Conservation (phyloP, 805 yeast genomes). For the Ogataea philodendri region DNA sequence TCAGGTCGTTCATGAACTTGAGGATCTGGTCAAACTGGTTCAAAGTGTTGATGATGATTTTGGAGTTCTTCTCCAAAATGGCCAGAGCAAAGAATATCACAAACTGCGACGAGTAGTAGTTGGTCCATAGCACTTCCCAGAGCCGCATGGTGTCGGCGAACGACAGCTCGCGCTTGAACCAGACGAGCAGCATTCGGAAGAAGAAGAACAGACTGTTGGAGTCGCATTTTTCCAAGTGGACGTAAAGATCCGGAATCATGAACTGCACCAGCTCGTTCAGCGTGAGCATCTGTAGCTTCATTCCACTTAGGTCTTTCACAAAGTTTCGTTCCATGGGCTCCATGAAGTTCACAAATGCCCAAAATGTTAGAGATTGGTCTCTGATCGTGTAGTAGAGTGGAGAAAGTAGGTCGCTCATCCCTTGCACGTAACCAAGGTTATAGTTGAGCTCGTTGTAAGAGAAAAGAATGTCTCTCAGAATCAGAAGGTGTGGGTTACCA, state of each 20-base stretch:
- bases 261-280: conserved; percentile 84
- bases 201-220: conserved; percentile 89
- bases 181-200: conserved; percentile 90
- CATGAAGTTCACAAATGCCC: conserved; percentile 89
- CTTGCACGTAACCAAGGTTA: conserved; percentile 93
- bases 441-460: conserved; percentile 83
- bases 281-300: conserved; percentile 82
- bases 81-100: conserved; percentile 86
- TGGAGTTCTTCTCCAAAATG: conserved; percentile 82
- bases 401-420: conserved; percentile 91
- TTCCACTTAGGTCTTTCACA: conserved; percentile 87
- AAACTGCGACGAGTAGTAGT: conserved; percentile 80
- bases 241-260: conserved; percentile 80
- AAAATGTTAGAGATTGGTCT: conserved; percentile 80
- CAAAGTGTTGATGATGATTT: conserved; percentile 70
- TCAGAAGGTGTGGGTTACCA: conserved; percentile 69
- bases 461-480: conserved; percentile 71
- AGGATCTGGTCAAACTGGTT: conserved; percentile 85
- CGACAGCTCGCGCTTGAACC: conserved; percentile 89
- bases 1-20: conserved; percentile 87
- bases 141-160: conserved; percentile 72
- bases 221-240: conserved; percentile 83
- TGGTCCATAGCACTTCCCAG: conserved; percentile 96
- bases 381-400: conserved; percentile 67
- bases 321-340: conserved; percentile 94